These are phyloP conservation scores for Termitomyces heimii DNA, from an alignment of 768 basidiomycete genomes.

Conservation along the genomic window DNA sequence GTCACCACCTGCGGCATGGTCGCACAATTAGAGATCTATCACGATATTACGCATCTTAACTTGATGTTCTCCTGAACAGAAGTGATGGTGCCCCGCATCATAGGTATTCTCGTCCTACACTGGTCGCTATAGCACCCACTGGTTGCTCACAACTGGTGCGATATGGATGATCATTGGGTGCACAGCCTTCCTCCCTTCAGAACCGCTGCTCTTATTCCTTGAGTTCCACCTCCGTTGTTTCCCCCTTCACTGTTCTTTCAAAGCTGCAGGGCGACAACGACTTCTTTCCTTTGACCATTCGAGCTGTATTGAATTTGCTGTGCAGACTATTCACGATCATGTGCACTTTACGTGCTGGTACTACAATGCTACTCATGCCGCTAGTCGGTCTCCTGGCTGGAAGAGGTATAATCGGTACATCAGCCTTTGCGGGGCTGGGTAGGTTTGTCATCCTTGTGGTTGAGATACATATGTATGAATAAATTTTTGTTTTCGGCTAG, in stretches of 20 bases:
- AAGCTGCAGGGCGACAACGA: background rate
- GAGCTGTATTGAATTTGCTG: background rate
- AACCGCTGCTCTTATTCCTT: background rate
- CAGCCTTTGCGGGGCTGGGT: background rate
- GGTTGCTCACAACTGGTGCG: too few relatives aligned
- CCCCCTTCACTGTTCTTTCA: background rate
- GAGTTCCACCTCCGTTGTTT: background rate
- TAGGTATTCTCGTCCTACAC: too few relatives aligned
- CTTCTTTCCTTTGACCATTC: background rate
- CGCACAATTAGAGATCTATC: background rate
- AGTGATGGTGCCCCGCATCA: too few relatives aligned
- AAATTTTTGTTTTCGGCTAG: background rate
- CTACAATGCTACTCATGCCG: background rate
- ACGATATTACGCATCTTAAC: too few relatives aligned
- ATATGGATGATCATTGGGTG: background rate
- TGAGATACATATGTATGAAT: background rate
- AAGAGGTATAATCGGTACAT: background rate
- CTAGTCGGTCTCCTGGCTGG: background rate
- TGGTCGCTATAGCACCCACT: too few relatives aligned
- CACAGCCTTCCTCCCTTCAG: background rate
- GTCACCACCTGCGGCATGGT: background rate
- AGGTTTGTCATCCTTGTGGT: background rate
- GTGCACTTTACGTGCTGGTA: background rate
- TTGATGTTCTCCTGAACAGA: too few relatives aligned
- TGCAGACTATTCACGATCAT: background rate